A percentile compares a stretch with the other conserved stretches of the same genome.
Conservation (phyloP, 2,329 filamentous ascomycete genomes). For the Botryotinia narcissicola region DNA sequence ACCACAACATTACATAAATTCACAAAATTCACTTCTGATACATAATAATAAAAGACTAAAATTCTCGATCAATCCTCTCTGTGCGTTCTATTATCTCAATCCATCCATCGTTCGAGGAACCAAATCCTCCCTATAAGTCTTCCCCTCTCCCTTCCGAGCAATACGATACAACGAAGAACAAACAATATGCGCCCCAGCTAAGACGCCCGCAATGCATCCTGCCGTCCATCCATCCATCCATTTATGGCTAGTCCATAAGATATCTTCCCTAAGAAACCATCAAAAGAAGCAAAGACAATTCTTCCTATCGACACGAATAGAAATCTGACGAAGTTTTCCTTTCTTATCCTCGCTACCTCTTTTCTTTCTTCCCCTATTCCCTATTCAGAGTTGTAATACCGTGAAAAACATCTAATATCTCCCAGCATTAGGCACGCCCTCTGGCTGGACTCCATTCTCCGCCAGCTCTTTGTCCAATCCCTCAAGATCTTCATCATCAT, state of each 20-base stretch:
- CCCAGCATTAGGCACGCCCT: not conserved
- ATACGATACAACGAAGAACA: slow-evolving; percentile 9
- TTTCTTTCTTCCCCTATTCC: not conserved
- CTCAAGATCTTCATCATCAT: slow-evolving; percentile 40
- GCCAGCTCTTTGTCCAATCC: not conserved
- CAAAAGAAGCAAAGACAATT: slow-evolving; percentile 20
- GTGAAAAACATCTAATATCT: not conserved
- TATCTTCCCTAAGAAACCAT: slow-evolving; percentile 17
- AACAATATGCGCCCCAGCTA: slow-evolving; percentile 21
- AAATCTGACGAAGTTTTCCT: slow-evolving; percentile 4
- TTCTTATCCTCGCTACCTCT: not conserved
- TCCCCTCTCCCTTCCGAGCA: slow-evolving; percentile 1
- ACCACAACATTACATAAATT: not conserved
- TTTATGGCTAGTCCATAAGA: not conserved
- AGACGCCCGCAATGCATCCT: slow-evolving; percentile 27
- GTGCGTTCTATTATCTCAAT: slow-evolving; percentile 4
- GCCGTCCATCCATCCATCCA: not conserved
- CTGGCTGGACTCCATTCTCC: slow-evolving; percentile 13
- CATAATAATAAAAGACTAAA: not conserved
- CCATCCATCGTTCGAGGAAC: not conserved
- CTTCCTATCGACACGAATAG: slow-evolving; percentile 13
- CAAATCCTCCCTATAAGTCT: not conserved
- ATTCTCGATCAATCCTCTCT: slow-evolving; percentile 2
- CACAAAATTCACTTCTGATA: not conserved
- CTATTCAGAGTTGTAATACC: not conserved